Conservation (phyloP, 768 basidiomycete genomes). For the Lactarius quietus region DNA sequence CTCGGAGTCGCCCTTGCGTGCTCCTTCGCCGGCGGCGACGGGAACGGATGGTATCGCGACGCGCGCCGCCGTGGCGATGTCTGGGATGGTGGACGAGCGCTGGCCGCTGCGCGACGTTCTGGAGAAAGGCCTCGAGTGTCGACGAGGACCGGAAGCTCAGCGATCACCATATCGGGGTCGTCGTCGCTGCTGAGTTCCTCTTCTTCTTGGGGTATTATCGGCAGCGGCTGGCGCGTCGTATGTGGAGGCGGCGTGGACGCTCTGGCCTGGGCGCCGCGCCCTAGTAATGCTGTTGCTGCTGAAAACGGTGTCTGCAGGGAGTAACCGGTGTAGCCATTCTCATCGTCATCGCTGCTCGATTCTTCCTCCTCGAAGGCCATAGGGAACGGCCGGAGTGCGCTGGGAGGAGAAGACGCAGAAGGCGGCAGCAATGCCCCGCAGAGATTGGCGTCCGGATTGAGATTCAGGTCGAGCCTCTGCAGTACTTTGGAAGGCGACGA, state of each 20-base stretch:
- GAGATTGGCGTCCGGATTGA: background rate
- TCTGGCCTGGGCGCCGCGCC: background rate
- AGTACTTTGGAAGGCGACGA: constrained; percentile 17
- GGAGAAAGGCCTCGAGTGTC: background rate
- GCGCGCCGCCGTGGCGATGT: background rate
- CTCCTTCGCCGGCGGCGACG: background rate
- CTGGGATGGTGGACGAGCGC: background rate
- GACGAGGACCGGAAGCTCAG: constrained; percentile 10
- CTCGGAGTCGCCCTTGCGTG: background rate
- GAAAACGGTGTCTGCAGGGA: no score
- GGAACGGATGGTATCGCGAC: background rate
- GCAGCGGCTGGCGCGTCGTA: background rate
- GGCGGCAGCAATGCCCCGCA: background rate
- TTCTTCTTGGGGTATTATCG: constrained; percentile 7
- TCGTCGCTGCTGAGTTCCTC: constrained; percentile 14
- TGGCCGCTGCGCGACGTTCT: background rate
- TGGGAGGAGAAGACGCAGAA: background rate
- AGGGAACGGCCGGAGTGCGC: constrained; percentile 9
- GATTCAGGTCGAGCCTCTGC: constrained; percentile 7
- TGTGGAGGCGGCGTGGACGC: background rate
- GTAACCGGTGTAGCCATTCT: background rate
- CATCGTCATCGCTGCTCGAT: background rate
- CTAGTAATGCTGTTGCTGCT: background rate
- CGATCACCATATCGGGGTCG: constrained; percentile 3
- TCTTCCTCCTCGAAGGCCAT: constrained; percentile 18